Evolutionary conservation across 345 rosid genomes (phyloP).

Genomic region (Mangifera indica): DNA sequence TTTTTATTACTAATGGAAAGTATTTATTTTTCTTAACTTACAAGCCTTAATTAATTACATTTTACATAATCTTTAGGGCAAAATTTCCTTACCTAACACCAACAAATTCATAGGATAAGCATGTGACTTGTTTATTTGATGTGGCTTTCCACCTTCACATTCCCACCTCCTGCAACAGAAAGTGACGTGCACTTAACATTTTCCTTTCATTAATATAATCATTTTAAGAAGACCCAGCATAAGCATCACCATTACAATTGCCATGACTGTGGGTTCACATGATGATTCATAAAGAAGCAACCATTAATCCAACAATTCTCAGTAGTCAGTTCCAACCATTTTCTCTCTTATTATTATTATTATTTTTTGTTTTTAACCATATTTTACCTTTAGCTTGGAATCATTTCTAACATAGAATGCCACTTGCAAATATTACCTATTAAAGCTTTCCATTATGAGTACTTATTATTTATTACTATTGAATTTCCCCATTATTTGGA

Average conservation of each 20-base stretch:
- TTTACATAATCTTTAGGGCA: neutral
- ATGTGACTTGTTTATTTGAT: no score
- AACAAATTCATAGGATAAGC: no score
- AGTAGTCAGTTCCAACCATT: neutral
- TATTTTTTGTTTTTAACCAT: no score
- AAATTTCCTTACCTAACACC: neutral
- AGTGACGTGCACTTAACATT: conserved; percentile 30
- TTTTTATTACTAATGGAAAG: no score
- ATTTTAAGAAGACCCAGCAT: conserved; percentile 21
- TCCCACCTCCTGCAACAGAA: conserved; percentile 24
- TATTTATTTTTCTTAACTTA: neutral
- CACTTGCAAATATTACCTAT: no score
- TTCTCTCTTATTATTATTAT: conserved; percentile 11
- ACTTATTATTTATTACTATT: neutral
- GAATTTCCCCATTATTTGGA: neutral
- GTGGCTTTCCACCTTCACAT: conserved; percentile 41
- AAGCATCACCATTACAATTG: conserved; percentile 21
- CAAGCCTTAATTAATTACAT: neutral
- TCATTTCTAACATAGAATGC: no score
- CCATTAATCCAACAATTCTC: no score
- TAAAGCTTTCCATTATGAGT: no score
- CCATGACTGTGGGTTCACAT: conserved; percentile 30
- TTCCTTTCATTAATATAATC: conserved; percentile 25
- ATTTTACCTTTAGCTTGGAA: no score
- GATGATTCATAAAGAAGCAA: neutral